Evolutionary conservation across 1,139 yeast genomes (phyloP).

Genomic region (Yamadazyma dushanensis): DNA sequence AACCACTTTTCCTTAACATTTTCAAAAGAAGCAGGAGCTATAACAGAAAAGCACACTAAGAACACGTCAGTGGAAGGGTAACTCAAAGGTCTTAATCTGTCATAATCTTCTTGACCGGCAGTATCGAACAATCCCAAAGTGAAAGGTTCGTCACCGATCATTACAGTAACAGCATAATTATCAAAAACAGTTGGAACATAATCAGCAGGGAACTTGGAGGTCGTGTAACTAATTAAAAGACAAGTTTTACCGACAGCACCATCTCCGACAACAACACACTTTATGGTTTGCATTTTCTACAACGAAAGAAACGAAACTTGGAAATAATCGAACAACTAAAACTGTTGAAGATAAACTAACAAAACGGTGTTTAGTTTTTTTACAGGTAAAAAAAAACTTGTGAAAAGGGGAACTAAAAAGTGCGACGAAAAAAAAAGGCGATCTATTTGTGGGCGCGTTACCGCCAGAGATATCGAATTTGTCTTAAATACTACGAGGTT

Average conservation of each 20-base stretch:
- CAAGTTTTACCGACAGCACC: conserved; percentile 98
- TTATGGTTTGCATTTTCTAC: conserved; percentile 77
- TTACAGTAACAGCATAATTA: conserved; percentile 96
- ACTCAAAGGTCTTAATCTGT: conserved; percentile 91
- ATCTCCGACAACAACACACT: conserved; percentile 96
- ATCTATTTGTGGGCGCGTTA: too few relatives aligned
- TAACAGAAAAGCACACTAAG: conserved; percentile 89
- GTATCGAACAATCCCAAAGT: conserved; percentile 96
- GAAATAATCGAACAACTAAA: too few relatives aligned
- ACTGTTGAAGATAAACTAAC: neutral
- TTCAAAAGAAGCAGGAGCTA: conserved; percentile 97
- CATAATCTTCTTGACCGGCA: conserved; percentile 99
- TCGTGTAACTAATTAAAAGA: conserved; percentile 84
- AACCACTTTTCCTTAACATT: conserved; percentile 98
- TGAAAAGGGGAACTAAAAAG: too few relatives aligned
- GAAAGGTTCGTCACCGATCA: conserved; percentile 98
- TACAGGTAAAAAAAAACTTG: too few relatives aligned
- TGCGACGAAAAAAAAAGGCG: too few relatives aligned
- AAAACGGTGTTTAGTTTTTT: too few relatives aligned
- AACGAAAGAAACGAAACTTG: too few relatives aligned
- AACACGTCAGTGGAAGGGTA: conserved; percentile 97
- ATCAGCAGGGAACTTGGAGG: conserved; percentile 84
- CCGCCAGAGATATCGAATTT: too few relatives aligned
- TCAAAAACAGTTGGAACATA: conserved; percentile 92
- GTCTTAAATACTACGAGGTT: too few relatives aligned